Base-by-base conservation (phyloP, 495 filamentous ascomycete species). In the Aspergillus olivimuriae region DNA sequence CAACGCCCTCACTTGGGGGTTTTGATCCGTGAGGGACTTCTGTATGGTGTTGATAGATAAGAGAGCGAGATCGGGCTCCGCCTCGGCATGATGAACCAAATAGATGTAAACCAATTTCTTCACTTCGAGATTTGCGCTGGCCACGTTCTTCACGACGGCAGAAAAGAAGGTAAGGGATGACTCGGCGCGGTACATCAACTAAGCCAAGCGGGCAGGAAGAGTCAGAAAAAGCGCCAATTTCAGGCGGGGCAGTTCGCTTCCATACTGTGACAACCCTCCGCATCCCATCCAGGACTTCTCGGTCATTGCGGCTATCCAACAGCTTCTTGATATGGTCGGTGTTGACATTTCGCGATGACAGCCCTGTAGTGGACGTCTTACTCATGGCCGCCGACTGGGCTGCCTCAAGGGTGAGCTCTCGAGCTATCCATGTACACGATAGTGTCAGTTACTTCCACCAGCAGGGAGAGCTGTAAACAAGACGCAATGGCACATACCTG, bases 51-150 rank as follows among this genome's bases (percentile, higher is more conserved):
- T 98, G 73, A 98, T 96, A 31, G 90, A 94, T 15, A 98, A 75
- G 8, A 98, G 76, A 35, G 94, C 90, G 21, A 95, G 84, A 62
- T 98, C 92, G 26, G 91, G 92, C 51, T 95, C 91, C 32, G 84
- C 78, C 60, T 96, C 92, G 56, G 92, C 91, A 78, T 97, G 88
- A 57, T 89, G 85, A 47, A 96, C 82, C 45, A 98, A 81, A 62
- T 94, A 96, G 59, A 95, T 94, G 72, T 97, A 96, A 44, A 98
- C 92, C 35, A 98, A 78, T 59, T 96, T 97, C 66, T 95, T 94
- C 55, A 96, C 87, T 60, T 94, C 89, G 56, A 95, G 73, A 52
- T 83, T 90, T 20, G 90, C 81, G 24, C 83, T 94, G 18, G 91
- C 89, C 18, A 94, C 87, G 53, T 96, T 96, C 69, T 98, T 98